phyloP scores from a whole-genome alignment of 495 filamentous ascomycete genomes.

The Xylaria acuta region DNA sequence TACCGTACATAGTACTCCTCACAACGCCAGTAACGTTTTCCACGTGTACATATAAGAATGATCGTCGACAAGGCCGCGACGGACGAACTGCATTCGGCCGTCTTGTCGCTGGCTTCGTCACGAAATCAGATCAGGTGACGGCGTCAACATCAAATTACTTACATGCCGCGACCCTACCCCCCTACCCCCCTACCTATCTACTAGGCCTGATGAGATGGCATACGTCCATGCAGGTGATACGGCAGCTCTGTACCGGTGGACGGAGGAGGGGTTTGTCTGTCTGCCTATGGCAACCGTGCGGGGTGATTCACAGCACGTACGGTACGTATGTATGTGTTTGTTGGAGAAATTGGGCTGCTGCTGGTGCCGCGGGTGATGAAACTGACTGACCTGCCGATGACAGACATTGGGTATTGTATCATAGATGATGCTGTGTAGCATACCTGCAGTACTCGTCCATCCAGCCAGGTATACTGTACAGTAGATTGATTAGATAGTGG shows the following conservation, averaged over 20 bases:
- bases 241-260: background rate
- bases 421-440: background rate
- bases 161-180: background rate
- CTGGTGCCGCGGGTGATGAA: background rate
- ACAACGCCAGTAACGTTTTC: background rate
- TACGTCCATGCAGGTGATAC: slow-evolving; percentile 3
- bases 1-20: background rate
- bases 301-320: background rate
- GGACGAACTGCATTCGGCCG: background rate
- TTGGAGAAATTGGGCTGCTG: background rate
- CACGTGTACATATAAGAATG: background rate
- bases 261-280: background rate
- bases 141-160: slow-evolving; percentile 1
- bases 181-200: background rate
- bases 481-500: background rate
- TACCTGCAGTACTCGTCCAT: background rate
- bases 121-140: slow-evolving; percentile 9
- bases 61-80: background rate
- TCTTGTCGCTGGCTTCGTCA: background rate
- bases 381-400: background rate
- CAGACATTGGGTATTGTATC: background rate
- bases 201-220: background rate
- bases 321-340: background rate
- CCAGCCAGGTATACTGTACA: background rate
- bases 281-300: background rate